Evolutionary conservation across 148 eudicot species (phyloP).

Genomic region (Rheum nobile): DNA sequence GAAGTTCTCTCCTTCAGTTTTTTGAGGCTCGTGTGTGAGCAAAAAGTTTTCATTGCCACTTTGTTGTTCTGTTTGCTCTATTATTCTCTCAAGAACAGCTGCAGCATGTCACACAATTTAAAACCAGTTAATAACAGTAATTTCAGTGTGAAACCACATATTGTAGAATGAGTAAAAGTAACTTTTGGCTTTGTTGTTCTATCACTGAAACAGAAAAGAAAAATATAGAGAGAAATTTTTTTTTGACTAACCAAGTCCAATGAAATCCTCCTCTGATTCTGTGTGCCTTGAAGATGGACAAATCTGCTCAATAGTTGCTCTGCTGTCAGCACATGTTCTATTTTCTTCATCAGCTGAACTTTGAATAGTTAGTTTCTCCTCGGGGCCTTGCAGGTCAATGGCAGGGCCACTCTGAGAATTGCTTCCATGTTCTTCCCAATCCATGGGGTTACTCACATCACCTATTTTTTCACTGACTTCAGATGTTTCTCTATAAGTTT

Average conservation of each 20-base stretch:
- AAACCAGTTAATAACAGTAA: too few species aligned
- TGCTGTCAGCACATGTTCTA: background rate
- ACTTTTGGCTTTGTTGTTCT: too few species aligned
- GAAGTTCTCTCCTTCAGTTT: background rate
- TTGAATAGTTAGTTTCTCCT: background rate
- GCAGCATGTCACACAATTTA: too few species aligned
- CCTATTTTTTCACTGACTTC: background rate
- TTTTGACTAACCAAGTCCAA: constrained; percentile 1
- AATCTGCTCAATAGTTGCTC: background rate
- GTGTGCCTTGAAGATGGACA: background rate
- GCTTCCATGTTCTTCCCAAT: background rate
- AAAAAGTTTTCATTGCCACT: background rate
- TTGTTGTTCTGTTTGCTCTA: too few species aligned
- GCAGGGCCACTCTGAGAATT: background rate
- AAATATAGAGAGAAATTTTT: background rate
- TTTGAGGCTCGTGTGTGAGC: background rate
- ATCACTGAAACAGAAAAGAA: background rate
- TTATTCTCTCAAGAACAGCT: too few species aligned
- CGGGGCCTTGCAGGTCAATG: background rate
- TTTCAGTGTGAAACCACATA: too few species aligned
- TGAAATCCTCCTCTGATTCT: background rate
- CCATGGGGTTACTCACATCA: background rate
- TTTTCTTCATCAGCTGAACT: background rate
- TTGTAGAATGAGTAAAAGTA: too few species aligned
- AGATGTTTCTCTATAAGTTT: background rate